Percentiles rank a stretch among this genome's conserved stretches.
Conservation (phyloP, 2,329 filamentous ascomycete genomes). For the Penicillium capsulatum region DNA sequence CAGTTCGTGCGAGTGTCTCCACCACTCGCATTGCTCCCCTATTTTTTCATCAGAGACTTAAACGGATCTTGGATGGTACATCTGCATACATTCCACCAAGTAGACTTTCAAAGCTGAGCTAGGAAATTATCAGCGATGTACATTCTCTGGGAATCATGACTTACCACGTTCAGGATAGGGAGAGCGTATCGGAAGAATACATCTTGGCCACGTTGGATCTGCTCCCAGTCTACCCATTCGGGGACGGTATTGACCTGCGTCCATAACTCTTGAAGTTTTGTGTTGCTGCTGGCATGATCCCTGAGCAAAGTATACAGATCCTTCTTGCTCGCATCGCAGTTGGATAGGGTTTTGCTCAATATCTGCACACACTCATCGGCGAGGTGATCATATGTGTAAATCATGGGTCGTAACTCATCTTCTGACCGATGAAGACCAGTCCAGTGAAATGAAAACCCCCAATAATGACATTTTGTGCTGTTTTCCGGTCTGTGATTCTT, state of each 20-base stretch:
- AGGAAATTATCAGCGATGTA: not conserved
- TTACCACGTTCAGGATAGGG: conserved; percentile 55
- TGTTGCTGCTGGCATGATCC: conserved; percentile 55
- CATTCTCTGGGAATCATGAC: conserved; percentile 19
- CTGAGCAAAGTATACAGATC: conserved; percentile 63
- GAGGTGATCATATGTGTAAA: conserved; percentile 64
- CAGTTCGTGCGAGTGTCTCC: conserved; percentile 68
- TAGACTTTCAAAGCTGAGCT: conserved; percentile 33
- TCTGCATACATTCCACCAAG: conserved; percentile 27
- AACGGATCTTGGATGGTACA: too few species aligned
- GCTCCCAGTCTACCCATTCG: conserved; percentile 72
- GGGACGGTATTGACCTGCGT: conserved; percentile 62
- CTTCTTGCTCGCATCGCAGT: conserved; percentile 30
- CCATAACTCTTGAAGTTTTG: conserved; percentile 59
- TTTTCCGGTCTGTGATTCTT: conserved; percentile 13
- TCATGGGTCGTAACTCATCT: conserved; percentile 57
- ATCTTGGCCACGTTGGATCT: conserved; percentile 69
- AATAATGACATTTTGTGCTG: conserved; percentile 37
- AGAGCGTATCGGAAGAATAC: conserved; percentile 74
- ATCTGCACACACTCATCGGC: conserved; percentile 62
- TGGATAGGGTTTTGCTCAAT: conserved; percentile 56
- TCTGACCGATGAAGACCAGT: conserved; percentile 60
- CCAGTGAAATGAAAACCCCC: conserved; percentile 67
- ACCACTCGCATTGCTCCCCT: conserved; percentile 66
- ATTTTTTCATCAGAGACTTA: not conserved